These are phyloP conservation scores for Microdochium trichocladiopsis DNA, from an alignment of 2,329 filamentous ascomycete species.

Conservation along the genomic window DNA sequence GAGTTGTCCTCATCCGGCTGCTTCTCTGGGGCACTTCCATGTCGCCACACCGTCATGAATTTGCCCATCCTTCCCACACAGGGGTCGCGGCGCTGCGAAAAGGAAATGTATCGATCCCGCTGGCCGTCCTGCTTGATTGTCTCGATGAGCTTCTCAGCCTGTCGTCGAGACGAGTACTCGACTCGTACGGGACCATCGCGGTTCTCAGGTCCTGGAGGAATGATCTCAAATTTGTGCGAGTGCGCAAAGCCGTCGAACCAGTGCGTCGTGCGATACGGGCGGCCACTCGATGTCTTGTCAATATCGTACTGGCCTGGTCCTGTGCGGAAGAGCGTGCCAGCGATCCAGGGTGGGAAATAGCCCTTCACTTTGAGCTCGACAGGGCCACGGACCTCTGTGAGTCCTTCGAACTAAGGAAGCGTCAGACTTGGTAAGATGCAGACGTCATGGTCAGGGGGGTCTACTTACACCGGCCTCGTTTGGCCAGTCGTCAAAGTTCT, in stretches of 20 bases:
- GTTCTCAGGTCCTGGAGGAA: slow-evolving; percentile 22
- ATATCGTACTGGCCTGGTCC: slow-evolving; percentile 62
- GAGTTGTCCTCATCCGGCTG: slow-evolving; percentile 43
- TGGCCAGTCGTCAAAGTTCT: slow-evolving; percentile 35
- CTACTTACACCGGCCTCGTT: slow-evolving; percentile 39
- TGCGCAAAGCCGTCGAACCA: slow-evolving; percentile 79
- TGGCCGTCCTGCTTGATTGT: slow-evolving; percentile 53
- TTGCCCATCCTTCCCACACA: slow-evolving; percentile 70
- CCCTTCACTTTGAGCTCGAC: slow-evolving; percentile 58
- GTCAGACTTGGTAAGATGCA: slow-evolving; percentile 3
- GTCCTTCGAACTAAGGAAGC: slow-evolving; percentile 52
- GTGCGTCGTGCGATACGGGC: slow-evolving; percentile 52
- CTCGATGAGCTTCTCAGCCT: slow-evolving; percentile 56
- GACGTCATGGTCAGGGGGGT: neutral
- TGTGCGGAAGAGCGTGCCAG: slow-evolving; percentile 67
- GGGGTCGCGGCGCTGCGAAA: slow-evolving; percentile 66
- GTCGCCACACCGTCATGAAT: slow-evolving; percentile 52
- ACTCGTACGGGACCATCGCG: slow-evolving; percentile 33
- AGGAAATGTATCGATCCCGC: slow-evolving; percentile 45
- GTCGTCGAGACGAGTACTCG: slow-evolving; percentile 64
- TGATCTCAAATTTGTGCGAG: slow-evolving; percentile 66
- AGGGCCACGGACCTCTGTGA: slow-evolving; percentile 59
- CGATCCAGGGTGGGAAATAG: slow-evolving; percentile 61
- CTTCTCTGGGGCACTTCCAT: slow-evolving; percentile 12
- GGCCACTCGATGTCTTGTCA: slow-evolving; percentile 49